Evolutionary conservation across 2,329 filamentous ascomycete species (phyloP), one percentile per base, ranked within the genome.

Genomic region (Coniella lustricola): DNA sequence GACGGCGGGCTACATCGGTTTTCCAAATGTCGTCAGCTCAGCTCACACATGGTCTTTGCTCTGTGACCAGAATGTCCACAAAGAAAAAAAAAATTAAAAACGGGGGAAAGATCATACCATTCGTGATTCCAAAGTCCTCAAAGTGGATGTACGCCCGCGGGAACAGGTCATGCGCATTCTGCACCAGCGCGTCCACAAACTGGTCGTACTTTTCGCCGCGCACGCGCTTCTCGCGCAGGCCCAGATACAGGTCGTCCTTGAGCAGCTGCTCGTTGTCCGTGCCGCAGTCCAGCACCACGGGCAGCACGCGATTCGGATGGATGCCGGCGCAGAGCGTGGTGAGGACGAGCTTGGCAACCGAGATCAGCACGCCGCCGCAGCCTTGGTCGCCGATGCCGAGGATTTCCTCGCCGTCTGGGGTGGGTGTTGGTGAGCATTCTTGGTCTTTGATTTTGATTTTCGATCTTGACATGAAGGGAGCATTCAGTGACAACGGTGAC

Each of bases 311-410:
- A 35, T 83, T 82, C 0, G 87, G 88, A 60, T 94, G 86, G 7
- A 95, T 79, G 7, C 90, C 90, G n/a, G 86, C 89, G 62, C 89
- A 95, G 0, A 93, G 69, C 0, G 90, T 94, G 21, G 87, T 89
- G 36, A 95, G 73, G 9, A 84, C 84, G 22, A 95, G 71, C 62
- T 95, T 95, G 7, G 90, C 90, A 1, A 88, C 75, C 2, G 85
- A 90, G 51, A 95, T 95, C 34, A 94, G 72, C 44, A 95, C 85
- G 2, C 84, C 88, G 4, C 90, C 89, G 1, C 88, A 84, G 1
- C 90, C 90, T 66, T 95, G 89, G 59, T 95, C 90, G 1, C 90
- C 89, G 50, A 95, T 94, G 1, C 90, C 89, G 0, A 95, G 74
- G 40, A 95, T 95, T 67, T 90, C 73, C 54, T 82, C 77, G 7